These are phyloP conservation scores for Prunus kanzakura DNA, from an alignment of 306 rosid genomes.

Conservation along the genomic window DNA sequence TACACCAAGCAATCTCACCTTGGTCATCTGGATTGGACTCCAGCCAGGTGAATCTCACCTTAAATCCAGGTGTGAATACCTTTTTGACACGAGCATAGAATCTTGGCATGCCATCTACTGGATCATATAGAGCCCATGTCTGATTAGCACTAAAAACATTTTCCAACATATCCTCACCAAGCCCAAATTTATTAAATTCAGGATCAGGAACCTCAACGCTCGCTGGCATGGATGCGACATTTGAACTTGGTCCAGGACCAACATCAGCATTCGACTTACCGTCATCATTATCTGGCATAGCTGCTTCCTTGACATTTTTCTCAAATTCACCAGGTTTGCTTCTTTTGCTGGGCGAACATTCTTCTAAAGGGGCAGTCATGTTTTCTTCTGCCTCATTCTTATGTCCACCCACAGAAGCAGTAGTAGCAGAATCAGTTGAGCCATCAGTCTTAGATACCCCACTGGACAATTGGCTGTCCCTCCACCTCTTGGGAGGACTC, in stretches of 20 bases:
- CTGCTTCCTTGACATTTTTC: conserved; percentile 24
- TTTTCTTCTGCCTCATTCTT: conserved; percentile 22
- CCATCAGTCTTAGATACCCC: conserved; percentile 16
- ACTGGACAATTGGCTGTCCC: conserved; percentile 26
- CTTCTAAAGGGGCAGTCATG: conserved; percentile 15
- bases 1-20: conserved; percentile 54
- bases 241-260: conserved; percentile 24
- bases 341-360: conserved; percentile 24
- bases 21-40: conserved; percentile 52
- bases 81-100: conserved; percentile 69
- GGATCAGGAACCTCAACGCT: conserved; percentile 51
- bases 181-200: conserved; percentile 58
- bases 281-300: conserved; percentile 30
- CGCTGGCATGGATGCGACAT: conserved; percentile 18
- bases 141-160: conserved; percentile 54
- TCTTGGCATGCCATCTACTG: conserved; percentile 72
- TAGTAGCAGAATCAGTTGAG: conserved; percentile 24
- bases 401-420: conserved; percentile 17
- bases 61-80: conserved; percentile 56
- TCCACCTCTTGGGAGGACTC: conserved; percentile 39
- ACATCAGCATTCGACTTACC: conserved; percentile 21
- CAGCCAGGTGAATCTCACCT: conserved; percentile 68
- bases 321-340: conserved; percentile 27
- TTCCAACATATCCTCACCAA: conserved; percentile 46
- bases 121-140: conserved; percentile 76